Conservation (phyloP, 2,329 filamentous ascomycete genomes). For the Colletotrichum cordylinicola region DNA sequence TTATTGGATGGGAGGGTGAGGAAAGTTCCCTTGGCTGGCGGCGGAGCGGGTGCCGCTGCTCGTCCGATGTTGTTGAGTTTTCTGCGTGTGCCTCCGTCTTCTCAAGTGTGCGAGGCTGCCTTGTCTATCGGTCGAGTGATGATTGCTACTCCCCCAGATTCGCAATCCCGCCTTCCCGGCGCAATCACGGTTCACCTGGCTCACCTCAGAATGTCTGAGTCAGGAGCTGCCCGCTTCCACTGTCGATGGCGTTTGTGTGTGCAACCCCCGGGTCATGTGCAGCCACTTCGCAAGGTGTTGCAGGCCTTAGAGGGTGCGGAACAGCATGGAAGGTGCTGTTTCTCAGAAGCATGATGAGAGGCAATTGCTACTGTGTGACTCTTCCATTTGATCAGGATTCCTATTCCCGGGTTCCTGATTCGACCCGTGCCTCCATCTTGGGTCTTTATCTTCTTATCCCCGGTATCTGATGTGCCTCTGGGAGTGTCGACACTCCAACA, state of each 20-base stretch:
- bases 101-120: not conserved
- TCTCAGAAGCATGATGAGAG: not conserved
- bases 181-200: not conserved
- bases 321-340: slow-evolving; percentile 14
- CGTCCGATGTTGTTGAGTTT: not conserved
- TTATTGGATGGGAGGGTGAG: not conserved
- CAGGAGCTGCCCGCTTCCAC: not conserved
- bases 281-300: not conserved
- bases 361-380: not conserved
- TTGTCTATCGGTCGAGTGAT: not conserved
- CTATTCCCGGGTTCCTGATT: not conserved
- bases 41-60: not conserved
- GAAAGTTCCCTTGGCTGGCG: not conserved
- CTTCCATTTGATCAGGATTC: not conserved
- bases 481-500: not conserved
- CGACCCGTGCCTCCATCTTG: not conserved
- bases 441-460: not conserved
- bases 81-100: not conserved
- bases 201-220: slow-evolving; percentile 5
- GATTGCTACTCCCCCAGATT: slow-evolving; percentile 8
- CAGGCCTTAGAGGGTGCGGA: not conserved
- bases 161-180: not conserved
- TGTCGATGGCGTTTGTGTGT: not conserved
- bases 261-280: slow-evolving; percentile 6
- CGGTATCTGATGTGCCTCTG: not conserved